Evolutionary conservation across 139 green algal species (phyloP), one percentile per base, ranked within the genome.

Genomic region (Trebouxia sp.): DNA sequence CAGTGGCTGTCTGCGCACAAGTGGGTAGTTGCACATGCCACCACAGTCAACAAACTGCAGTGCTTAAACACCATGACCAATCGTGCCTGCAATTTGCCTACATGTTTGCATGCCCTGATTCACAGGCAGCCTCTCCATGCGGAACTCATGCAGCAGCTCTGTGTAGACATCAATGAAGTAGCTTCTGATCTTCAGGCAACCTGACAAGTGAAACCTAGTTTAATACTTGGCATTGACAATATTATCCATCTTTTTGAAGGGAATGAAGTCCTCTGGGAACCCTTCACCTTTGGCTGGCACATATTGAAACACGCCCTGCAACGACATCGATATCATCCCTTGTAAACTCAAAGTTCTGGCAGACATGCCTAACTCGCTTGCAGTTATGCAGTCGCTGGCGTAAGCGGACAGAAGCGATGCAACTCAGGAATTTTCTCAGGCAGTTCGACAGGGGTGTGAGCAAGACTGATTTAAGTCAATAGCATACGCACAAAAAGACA

Each of bases 191-290:
- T 56, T 12, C 48, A 26, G 48, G 48, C 50, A 17, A 17, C 50
- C 50, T 58, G 50, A 17, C 20, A 17, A 58, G 2, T 58, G 50
- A 17, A 6, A 3, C 20, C 22, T 28, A 12, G 4, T 0, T 55
- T 30, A 79, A 32, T 79, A 79, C 14, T 79, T 79, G 48, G 74
- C 74, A 67, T 79, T 79, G 10, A 79, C 74, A 30, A 55, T 17
- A 22, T 32, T 65, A 6, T 79, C 28, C 28, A 79, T 62, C 4
- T 38, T 22, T 48, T 35, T 79, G 47, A 79, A 79, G 22, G 74
- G 74, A 14, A 79, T 45, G 20, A 79, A 79, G 20, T 79, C 74
- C 17, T 79, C 74, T 45, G 74, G 74, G 43, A 79, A 79, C 3
- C 74, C 74, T 32, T 62, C 74, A 3, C 74, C 47, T 15, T 79